phyloP scores from a whole-genome alignment of 2,329 filamentous ascomycete species.

The Botrytis elliptica region DNA sequence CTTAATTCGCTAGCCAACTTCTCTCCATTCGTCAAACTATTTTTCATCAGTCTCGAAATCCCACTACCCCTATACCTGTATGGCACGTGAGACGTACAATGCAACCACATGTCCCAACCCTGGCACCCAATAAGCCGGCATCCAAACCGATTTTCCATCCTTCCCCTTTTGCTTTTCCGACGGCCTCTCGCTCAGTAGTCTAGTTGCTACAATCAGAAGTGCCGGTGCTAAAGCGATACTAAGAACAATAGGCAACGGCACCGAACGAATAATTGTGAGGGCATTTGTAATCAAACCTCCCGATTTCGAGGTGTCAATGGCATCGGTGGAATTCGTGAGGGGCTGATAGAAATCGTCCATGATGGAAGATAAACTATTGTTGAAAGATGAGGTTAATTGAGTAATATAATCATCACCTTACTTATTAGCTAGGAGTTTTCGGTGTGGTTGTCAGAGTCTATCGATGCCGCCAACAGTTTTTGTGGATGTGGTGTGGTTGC shows the following conservation, averaged over 20 bases:
- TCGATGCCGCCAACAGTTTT: not conserved
- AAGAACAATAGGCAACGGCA: conserved; percentile 24
- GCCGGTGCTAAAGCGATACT: conserved; percentile 30
- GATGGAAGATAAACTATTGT: not conserved
- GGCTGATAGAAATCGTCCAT: conserved; percentile 34
- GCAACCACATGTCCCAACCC: conserved; percentile 53
- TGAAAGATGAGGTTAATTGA: not conserved
- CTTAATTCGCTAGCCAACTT: conserved; percentile 31
- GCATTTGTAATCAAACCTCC: conserved; percentile 17
- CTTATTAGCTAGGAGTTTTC: not conserved
- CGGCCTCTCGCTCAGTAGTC: conserved; percentile 30
- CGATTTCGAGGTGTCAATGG: not conserved
- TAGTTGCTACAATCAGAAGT: conserved; percentile 29
- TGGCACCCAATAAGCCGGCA: conserved; percentile 59
- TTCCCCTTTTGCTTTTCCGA: conserved; percentile 16
- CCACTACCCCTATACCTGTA: not conserved
- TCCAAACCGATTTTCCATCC: conserved; percentile 43
- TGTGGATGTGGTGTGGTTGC: not conserved
- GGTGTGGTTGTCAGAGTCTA: not conserved
- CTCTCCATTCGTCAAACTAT: conserved; percentile 32
- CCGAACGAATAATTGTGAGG: conserved; percentile 16
- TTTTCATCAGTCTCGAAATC: conserved; percentile 19
- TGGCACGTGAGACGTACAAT: conserved; percentile 44
- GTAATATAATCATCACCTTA: not conserved
- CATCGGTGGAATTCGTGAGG: not conserved